Percentiles rank a stretch among this genome's conserved stretches.
Conservation (phyloP, 1,284 basidiomycete genomes). For the Sporisorium sorghi region DNA sequence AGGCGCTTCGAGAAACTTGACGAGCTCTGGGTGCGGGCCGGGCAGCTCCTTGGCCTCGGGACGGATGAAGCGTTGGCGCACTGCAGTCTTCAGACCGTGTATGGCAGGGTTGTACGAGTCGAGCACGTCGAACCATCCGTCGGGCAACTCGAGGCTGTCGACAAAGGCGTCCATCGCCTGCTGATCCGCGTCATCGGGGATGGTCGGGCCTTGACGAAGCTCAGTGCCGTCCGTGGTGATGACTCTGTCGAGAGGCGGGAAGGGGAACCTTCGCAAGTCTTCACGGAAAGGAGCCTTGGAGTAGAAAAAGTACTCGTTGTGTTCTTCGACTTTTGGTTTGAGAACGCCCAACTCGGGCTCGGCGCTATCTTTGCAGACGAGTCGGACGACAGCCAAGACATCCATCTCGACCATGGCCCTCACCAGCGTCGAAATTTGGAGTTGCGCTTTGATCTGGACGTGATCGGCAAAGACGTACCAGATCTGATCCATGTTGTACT, state of each 20-base stretch:
- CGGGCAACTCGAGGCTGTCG: constrained; percentile 83
- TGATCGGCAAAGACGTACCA: constrained; percentile 87
- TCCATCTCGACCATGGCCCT: constrained; percentile 80
- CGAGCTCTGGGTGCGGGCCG: constrained; percentile 83
- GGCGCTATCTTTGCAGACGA: constrained; percentile 78
- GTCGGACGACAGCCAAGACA: constrained; percentile 81
- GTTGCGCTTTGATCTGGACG: constrained; percentile 78
- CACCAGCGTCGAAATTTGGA: constrained; percentile 85
- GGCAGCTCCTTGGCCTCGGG: constrained; percentile 80
- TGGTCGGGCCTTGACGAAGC: constrained; percentile 80
- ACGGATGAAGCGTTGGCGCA: constrained; percentile 84
- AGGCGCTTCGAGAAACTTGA: constrained; percentile 85
- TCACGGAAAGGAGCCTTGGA: constrained; percentile 91
- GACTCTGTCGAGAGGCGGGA: constrained; percentile 82
- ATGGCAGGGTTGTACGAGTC: constrained; percentile 88
- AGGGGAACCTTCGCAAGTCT: constrained; percentile 86
- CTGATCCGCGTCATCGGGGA: constrained; percentile 84
- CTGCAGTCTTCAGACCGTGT: constrained; percentile 90
- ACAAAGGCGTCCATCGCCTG: constrained; percentile 87
- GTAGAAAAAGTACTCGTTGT: constrained; percentile 54
- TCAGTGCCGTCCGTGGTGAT: constrained; percentile 81
- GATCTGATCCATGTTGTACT: constrained; percentile 85
- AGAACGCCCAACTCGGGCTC: constrained; percentile 76
- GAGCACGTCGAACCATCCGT: constrained; percentile 80
- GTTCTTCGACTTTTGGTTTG: constrained; percentile 49